These are phyloP conservation scores for Mycena amicta DNA, from an alignment of 768 basidiomycete genomes.

Conservation along the genomic window DNA sequence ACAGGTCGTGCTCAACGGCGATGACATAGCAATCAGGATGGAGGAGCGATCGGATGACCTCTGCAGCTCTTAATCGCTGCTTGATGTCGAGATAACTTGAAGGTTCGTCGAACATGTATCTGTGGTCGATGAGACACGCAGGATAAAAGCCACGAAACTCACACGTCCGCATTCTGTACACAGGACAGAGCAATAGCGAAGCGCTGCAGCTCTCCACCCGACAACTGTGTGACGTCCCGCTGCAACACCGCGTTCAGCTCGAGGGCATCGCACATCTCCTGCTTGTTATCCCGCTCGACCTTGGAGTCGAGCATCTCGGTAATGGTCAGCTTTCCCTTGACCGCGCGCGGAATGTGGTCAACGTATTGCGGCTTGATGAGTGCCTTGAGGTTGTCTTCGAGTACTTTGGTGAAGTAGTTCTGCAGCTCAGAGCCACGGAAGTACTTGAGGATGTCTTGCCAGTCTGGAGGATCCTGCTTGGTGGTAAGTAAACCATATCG, in stretches of 20 bases:
- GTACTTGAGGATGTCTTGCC: conserved; percentile 98
- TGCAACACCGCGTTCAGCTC: conserved; percentile 86
- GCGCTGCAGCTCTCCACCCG: conserved; percentile 96
- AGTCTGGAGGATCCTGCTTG: conserved; percentile 90
- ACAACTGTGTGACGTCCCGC: conserved; percentile 83
- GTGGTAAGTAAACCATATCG: conserved; percentile 5
- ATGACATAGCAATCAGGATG: conserved; percentile 88
- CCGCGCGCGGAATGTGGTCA: conserved; percentile 95
- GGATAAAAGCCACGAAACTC: too few species aligned
- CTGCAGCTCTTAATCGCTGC: conserved; percentile 92
- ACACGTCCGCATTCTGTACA: conserved; percentile 95
- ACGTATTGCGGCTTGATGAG: conserved; percentile 99
- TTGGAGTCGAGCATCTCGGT: conserved; percentile 91
- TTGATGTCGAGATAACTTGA: conserved; percentile 97
- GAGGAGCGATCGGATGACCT: conserved; percentile 89
- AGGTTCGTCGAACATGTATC: conserved; percentile 99
- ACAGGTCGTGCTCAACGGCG: conserved; percentile 98
- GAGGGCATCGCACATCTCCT: conserved; percentile 80
- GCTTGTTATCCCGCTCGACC: conserved; percentile 86
- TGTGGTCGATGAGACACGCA: too few species aligned
- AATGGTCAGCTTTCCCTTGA: conserved; percentile 89
- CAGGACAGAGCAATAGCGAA: conserved; percentile 99
- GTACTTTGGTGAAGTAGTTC: conserved; percentile 99
- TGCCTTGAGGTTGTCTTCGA: conserved; percentile 98
- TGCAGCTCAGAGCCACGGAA: conserved; percentile 99